These are phyloP conservation scores for Trichoderma asperelloides DNA, from an alignment of 495 filamentous ascomycete genomes.

Conservation along the genomic window DNA sequence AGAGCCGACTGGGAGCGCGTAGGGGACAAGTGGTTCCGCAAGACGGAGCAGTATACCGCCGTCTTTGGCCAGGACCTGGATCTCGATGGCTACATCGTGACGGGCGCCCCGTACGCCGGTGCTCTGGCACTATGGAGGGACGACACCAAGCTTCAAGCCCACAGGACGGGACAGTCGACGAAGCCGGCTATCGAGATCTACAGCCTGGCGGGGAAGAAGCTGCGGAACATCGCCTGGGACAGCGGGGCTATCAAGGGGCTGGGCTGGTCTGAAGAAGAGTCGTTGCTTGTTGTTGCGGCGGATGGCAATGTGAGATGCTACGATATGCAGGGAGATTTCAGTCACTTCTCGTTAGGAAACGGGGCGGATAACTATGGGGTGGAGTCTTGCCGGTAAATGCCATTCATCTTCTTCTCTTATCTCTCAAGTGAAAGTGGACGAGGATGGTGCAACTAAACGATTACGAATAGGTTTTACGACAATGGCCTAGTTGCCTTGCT, in stretches of 20 bases:
- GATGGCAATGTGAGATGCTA: slow-evolving; percentile 91
- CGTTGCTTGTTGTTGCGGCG: slow-evolving; percentile 75
- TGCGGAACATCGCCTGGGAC: slow-evolving; percentile 69
- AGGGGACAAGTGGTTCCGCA: slow-evolving; percentile 88
- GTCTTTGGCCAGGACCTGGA: slow-evolving; percentile 89
- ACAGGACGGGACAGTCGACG: slow-evolving; percentile 57
- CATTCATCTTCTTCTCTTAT: neutral
- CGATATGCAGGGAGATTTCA: slow-evolving; percentile 87
- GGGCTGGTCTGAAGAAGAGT: slow-evolving; percentile 96
- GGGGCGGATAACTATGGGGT: slow-evolving; percentile 84
- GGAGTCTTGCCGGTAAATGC: slow-evolving; percentile 53
- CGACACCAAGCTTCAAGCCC: slow-evolving; percentile 71
- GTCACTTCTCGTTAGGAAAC: slow-evolving; percentile 88
- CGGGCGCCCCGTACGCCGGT: slow-evolving; percentile 88
- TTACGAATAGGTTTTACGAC: slow-evolving; percentile 57
- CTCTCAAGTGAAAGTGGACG: neutral
- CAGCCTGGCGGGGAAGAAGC: slow-evolving; percentile 79
- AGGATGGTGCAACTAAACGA: neutral
- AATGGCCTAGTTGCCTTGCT: slow-evolving; percentile 90
- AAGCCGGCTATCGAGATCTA: slow-evolving; percentile 91
- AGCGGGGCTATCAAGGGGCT: slow-evolving; percentile 80
- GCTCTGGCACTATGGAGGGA: slow-evolving; percentile 87
- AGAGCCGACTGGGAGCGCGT: slow-evolving; percentile 90
- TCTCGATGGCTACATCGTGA: slow-evolving; percentile 88
- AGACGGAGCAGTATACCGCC: slow-evolving; percentile 80